A percentile compares a stretch with the other conserved stretches of the same genome.
These are phyloP conservation scores for Melaleuca quinquenervia DNA, from an alignment of 345 rosid species.

Conservation along the genomic window DNA sequence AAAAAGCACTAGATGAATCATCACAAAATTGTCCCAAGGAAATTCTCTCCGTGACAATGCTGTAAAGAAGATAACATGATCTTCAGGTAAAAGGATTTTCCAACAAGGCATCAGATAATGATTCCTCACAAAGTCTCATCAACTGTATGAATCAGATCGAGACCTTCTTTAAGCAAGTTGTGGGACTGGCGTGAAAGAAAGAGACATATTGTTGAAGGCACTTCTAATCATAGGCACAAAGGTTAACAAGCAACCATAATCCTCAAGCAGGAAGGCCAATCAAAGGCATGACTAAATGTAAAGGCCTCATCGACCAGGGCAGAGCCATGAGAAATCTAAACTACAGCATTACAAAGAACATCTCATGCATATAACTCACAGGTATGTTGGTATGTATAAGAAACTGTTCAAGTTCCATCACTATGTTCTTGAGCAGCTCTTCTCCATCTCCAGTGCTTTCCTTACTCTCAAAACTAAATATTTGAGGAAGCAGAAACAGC, in stretches of 20 bases:
- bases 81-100: neutral
- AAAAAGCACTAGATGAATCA: neutral
- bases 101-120: neutral
- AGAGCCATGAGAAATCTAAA: neutral
- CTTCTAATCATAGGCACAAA: neutral
- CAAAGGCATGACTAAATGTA: neutral
- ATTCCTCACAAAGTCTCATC: neutral
- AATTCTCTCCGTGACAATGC: neutral
- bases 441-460: slow-evolving; percentile 12
- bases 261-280: neutral
- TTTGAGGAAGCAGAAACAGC: slow-evolving; percentile 73
- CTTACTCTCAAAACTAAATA: slow-evolving; percentile 37
- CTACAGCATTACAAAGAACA: neutral
- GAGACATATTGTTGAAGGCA: neutral
- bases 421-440: slow-evolving; percentile 23
- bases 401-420: slow-evolving; percentile 59
- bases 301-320: neutral
- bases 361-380: slow-evolving; percentile 40
- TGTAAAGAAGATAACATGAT: neutral
- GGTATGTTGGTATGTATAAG: slow-evolving; percentile 66
- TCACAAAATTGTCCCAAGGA: neutral
- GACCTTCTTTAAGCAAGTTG: neutral
- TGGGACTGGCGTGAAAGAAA: neutral
- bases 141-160: neutral
- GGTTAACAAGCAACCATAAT: neutral